phyloP scores from a whole-genome alignment of 75 land plant species.

The Chamaecyparis obtusa region DNA sequence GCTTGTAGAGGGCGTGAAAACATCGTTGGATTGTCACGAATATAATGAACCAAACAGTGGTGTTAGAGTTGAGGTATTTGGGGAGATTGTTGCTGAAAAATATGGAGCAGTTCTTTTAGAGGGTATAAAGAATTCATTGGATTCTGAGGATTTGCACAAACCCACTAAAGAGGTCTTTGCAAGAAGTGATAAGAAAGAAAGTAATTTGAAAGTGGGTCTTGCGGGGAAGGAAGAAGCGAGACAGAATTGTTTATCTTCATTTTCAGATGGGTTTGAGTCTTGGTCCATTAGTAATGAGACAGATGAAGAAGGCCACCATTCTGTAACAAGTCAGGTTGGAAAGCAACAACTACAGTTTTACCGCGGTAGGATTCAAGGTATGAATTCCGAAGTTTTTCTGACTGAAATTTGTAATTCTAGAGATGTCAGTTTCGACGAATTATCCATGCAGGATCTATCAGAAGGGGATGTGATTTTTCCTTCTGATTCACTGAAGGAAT shows the following conservation, averaged over 20 bases:
- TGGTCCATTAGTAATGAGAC: background rate
- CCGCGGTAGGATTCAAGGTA: background rate
- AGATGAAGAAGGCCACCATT: background rate
- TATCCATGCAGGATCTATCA: background rate
- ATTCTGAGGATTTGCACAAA: background rate
- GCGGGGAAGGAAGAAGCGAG: background rate
- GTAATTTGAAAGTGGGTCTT: background rate
- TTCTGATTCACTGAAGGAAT: background rate
- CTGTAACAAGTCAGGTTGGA: background rate
- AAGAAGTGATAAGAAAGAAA: background rate
- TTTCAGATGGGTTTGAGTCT: background rate
- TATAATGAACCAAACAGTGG: background rate
- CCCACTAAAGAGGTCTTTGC: background rate
- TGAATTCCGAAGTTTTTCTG: background rate
- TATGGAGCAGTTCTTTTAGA: background rate
- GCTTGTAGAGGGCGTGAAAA: too few relatives aligned
- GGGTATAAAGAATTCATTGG: background rate
- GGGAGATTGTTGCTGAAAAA: background rate
- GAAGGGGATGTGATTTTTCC: background rate
- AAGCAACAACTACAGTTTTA: background rate
- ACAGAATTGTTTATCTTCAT: background rate
- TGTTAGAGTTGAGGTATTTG: background rate
- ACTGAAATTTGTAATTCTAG: background rate
- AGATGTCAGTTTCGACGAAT: conserved; percentile 7
- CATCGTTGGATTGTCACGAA: background rate